A percentile compares a stretch with the other conserved stretches of the same genome.
Evolutionary conservation across 495 filamentous ascomycete species (phyloP).

Genomic region (Aspergillus steynii): DNA sequence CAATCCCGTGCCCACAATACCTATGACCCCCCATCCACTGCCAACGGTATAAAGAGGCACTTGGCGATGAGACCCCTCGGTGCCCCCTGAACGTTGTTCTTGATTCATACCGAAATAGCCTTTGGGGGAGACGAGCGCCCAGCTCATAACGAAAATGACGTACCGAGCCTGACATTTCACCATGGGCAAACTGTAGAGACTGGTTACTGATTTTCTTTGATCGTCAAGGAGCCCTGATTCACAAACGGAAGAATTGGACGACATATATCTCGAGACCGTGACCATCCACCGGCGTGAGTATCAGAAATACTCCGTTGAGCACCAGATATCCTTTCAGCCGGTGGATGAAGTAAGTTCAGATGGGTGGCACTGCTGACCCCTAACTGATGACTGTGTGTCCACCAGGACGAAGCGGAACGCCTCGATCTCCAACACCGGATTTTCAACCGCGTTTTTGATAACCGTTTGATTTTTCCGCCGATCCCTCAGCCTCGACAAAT

Average conservation of each 20-base stretch:
- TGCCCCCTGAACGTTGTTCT: conserved; percentile 20
- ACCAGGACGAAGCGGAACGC: conserved; percentile 78
- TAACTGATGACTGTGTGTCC: conserved; percentile 17
- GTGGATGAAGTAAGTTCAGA: conserved; percentile 75
- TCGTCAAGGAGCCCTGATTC: conserved; percentile 48
- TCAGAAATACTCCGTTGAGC: conserved; percentile 72
- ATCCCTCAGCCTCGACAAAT: conserved; percentile 62
- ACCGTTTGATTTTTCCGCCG: conserved; percentile 77
- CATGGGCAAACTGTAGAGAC: conserved; percentile 13
- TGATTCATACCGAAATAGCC: conserved; percentile 13
- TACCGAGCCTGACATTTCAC: conserved; percentile 23
- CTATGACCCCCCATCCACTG: conserved; percentile 13
- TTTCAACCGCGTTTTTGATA: conserved; percentile 71
- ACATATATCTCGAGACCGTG: conserved; percentile 60
- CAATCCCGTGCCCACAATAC: conserved; percentile 16
- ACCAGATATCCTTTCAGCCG: conserved; percentile 74
- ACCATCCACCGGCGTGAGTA: conserved; percentile 68
- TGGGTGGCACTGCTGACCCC: background rate
- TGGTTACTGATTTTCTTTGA: conserved; percentile 15
- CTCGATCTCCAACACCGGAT: conserved; percentile 70
- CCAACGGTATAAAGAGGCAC: conserved; percentile 17
- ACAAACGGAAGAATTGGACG: conserved; percentile 57
- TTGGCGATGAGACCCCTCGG: conserved; percentile 19
- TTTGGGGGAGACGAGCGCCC: conserved; percentile 13
- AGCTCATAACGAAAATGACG: conserved; percentile 33